These are phyloP conservation scores for Suillus ampliporus DNA, from an alignment of 768 basidiomycete genomes.

Conservation along the genomic window DNA sequence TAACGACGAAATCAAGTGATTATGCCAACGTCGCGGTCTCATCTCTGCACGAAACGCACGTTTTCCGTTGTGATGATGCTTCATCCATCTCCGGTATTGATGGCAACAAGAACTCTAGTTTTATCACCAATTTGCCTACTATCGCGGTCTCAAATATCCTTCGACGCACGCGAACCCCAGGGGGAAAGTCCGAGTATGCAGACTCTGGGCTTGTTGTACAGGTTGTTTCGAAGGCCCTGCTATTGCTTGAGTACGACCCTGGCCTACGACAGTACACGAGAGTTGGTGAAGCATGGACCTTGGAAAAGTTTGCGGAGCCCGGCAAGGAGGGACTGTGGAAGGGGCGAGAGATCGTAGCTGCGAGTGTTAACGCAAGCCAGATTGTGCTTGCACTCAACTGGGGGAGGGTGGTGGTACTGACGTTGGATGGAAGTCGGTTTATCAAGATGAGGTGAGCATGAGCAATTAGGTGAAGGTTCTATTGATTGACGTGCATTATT, in stretches of 20 bases:
- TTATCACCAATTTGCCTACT: conserved; percentile 59
- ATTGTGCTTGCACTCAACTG: conserved; percentile 63
- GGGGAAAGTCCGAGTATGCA: conserved; percentile 36
- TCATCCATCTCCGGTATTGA: conserved; percentile 26
- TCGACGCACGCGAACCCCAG: conserved; percentile 25
- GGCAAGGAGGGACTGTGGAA: conserved; percentile 27
- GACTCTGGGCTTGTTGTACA: conserved; percentile 71
- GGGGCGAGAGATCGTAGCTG: conserved; percentile 62
- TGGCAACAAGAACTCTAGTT: conserved; percentile 51
- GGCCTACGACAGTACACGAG: conserved; percentile 47
- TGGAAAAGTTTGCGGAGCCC: conserved; percentile 32
- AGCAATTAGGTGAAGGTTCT: background rate
- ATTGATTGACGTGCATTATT: background rate
- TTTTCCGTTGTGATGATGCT: conserved; percentile 55
- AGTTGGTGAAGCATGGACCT: conserved; percentile 47
- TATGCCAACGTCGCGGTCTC: conserved; percentile 67
- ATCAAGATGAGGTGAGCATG: conserved; percentile 27
- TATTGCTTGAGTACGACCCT: conserved; percentile 61
- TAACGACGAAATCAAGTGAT: conserved; percentile 39
- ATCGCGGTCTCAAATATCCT: conserved; percentile 67
- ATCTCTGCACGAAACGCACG: conserved; percentile 56
- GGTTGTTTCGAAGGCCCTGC: conserved; percentile 64
- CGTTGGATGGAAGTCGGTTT: conserved; percentile 46
- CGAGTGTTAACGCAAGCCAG: conserved; percentile 72
- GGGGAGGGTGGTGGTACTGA: conserved; percentile 58